Evolutionary conservation across 164 flowering plant genomes (phyloP).

Genomic region (grape (Vitis vinifera)): ASM3070453v1 NC_081822.1:1370501-1371000

Average conservation of each 20-base stretch:
- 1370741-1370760: slow-evolving; percentile 4
- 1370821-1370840: slow-evolving; percentile 87
- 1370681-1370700: not conserved
- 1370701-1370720: not conserved
- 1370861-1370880: slow-evolving; percentile 98
- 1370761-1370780: slow-evolving; percentile 72
- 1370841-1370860: slow-evolving; percentile 96
- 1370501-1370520: not conserved
- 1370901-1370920: not conserved
- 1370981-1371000: too few species aligned
- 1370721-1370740: not conserved
- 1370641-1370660: not conserved
- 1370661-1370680: not conserved
- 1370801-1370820: slow-evolving; percentile 95
- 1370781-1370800: slow-evolving; percentile 89
- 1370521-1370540: not conserved
- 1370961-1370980: too few species aligned
- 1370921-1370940: too few species aligned
- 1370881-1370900: slow-evolving; percentile 51
- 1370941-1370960: too few species aligned
- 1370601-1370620: slow-evolving; percentile 96
- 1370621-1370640: slow-evolving; percentile 75
- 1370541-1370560: slow-evolving; percentile 5
- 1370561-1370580: slow-evolving; percentile 96
- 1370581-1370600: slow-evolving; percentile 99